Evolutionary conservation across 2,329 filamentous ascomycete species (phyloP), one percentile per base, ranked within the genome.

Genomic region (Hawksworthiomyces lignivorus): DNA sequence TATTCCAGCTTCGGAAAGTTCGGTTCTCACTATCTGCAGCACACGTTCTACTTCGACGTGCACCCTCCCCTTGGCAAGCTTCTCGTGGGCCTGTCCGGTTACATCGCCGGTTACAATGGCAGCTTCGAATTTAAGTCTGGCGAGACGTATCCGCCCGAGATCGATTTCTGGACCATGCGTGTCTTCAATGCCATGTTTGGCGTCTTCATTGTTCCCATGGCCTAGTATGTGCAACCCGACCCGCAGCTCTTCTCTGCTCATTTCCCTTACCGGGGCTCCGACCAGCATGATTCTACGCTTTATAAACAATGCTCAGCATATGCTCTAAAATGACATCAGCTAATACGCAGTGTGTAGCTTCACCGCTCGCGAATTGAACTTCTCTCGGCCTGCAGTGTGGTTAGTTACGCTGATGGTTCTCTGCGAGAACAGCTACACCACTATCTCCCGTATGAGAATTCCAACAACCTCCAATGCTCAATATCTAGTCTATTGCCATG

Each of bases 111-210:
- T 52, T 98, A 98, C 73, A 98, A 98, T 70, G 92, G 92, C 45
- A 94, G 90, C 4, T 98, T 98, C 66, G 92, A 98, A 60, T 98
- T 98, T 76, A 98, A 98, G 67, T 97, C 90, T 41, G 92, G 92
- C 61, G 92, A 97, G 59, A 88, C 78, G 41, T 98, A 98, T 62
- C 92, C 92, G 10, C 79, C 82, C 53, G 87, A 97, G 57, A 74
- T 98, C 59, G 84, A 98, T 71, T 98, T 94, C 64, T 94, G 89
- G 54, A 95, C 95, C 60, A 98, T 98, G 94, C 87, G 92, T 54
- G 76, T 90, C 48, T 98, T 98, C 77, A 98, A 97, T 62, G 84
- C 90, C 50, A 79, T 87, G 49, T 98, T 97, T 61, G 92, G 92
- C 47, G 90, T 89, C 48, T 72, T 92, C 47, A 96, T 87, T 59